Evolutionary conservation across 164 flowering plant genomes (phyloP).

Genomic region (Protea cynaroides): DNA sequence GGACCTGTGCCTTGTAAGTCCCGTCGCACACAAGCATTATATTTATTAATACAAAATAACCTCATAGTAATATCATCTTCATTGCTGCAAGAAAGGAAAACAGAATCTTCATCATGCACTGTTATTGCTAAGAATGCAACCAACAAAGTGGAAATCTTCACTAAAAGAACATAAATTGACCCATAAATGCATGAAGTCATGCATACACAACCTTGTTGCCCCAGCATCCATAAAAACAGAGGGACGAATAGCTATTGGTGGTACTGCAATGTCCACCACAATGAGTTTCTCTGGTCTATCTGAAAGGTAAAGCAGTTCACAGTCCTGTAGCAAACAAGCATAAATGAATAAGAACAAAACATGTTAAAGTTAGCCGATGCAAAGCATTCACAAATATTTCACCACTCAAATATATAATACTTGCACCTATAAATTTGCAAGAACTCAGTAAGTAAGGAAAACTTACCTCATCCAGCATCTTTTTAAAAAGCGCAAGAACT

Average conservation of each 20-base stretch:
- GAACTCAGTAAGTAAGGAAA: neutral
- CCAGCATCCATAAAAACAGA: slow-evolving; percentile 66
- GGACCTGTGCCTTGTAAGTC: slow-evolving; percentile 33
- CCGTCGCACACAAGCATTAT: slow-evolving; percentile 51
- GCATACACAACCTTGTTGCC: slow-evolving; percentile 40
- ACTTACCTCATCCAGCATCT: slow-evolving; percentile 74
- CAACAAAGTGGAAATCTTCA: neutral
- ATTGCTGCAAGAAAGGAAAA: slow-evolving; percentile 56
- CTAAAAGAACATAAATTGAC: neutral
- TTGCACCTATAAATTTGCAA: neutral
- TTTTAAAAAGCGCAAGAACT: slow-evolving; percentile 60
- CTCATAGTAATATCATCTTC: slow-evolving; percentile 77
- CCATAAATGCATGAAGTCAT: neutral
- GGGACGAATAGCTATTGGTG: slow-evolving; percentile 85
- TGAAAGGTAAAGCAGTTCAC: slow-evolving; percentile 71
- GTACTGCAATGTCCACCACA: slow-evolving; percentile 66
- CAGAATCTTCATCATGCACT: slow-evolving; percentile 2
- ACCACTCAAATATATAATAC: neutral
- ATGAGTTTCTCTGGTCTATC: slow-evolving; percentile 90
- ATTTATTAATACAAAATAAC: slow-evolving; percentile 44
- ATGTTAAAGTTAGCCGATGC: neutral
- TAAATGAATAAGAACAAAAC: neutral
- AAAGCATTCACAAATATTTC: neutral
- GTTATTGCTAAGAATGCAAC: neutral
- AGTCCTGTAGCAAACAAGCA: slow-evolving; percentile 48